Conservation (phyloP, 805 yeast genomes). For the Geotrichum ghanense region DNA sequence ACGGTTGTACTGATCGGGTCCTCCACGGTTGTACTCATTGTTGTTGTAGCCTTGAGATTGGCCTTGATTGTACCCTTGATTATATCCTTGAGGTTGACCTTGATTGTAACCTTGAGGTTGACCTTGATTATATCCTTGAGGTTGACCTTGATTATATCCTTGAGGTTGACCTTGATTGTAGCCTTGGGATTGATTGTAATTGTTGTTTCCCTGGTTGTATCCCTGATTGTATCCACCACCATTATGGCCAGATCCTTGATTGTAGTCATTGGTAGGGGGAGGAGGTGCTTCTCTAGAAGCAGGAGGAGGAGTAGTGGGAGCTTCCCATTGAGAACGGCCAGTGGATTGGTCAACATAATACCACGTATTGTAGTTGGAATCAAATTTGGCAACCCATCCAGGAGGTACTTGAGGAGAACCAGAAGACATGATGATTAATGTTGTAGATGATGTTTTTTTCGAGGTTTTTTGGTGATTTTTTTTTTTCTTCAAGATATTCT, state of each 20-base stretch:
- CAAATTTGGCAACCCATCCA: constrained; percentile 5
- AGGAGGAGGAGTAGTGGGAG: constrained; percentile 35
- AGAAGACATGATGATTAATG: constrained; percentile 11
- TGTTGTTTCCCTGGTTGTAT: constrained; percentile 4
- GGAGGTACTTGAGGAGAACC: constrained; percentile 17
- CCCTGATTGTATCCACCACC: constrained; percentile 6
- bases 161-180: constrained; percentile 4
- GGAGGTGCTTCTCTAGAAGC: no score
- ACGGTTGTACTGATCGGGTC: no score
- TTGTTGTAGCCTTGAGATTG: constrained; percentile 1
- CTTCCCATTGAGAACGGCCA: constrained; percentile 62
- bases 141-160: constrained; percentile 4
- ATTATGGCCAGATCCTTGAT: background rate
- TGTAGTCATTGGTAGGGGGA: background rate
- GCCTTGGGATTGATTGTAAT: constrained; percentile 3
- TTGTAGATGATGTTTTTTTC: no score
- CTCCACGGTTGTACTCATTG: no score
- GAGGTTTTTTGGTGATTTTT: no score
- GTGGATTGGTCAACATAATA: constrained; percentile 54
- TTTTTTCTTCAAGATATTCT: no score
- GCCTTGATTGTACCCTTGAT: constrained; percentile 3
- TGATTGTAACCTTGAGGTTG: constrained; percentile 1
- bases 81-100: constrained; percentile 3
- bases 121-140: constrained; percentile 2
- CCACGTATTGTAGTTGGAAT: constrained; percentile 46